phyloP scores from a whole-genome alignment of 148 eudicot species.

The Nyssa sinensis region DNA sequence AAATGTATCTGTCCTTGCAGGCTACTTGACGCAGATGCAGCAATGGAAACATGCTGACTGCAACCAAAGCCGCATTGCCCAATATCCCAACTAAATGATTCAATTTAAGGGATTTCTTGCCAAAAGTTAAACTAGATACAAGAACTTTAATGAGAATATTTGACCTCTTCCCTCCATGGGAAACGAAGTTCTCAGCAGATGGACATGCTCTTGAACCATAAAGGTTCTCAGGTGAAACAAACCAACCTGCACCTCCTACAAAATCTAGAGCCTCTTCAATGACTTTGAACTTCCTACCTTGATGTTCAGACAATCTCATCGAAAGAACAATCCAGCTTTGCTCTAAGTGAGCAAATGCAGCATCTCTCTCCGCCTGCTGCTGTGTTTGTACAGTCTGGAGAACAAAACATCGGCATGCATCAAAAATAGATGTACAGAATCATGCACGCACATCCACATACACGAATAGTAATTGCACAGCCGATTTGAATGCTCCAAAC shows the following conservation, averaged over 20 bases:
- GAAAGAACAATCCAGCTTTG: conserved; percentile 87
- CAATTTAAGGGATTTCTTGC: conserved; percentile 55
- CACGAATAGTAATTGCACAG: background rate
- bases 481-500: background rate
- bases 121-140: conserved; percentile 40
- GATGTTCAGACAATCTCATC: conserved; percentile 80
- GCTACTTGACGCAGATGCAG: conserved; percentile 67
- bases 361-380: conserved; percentile 90
- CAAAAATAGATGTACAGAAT: background rate
- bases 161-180: conserved; percentile 37
- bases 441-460: background rate
- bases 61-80: conserved; percentile 85
- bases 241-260: conserved; percentile 62
- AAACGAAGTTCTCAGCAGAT: conserved; percentile 29
- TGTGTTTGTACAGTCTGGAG: conserved; percentile 75
- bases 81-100: conserved; percentile 65
- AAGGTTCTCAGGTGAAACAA: conserved; percentile 44
- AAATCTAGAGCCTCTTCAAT: conserved; percentile 90
- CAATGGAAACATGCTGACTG: conserved; percentile 77
- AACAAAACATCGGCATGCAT: no score
- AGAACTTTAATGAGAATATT: conserved; percentile 47
- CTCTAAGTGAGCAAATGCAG: conserved; percentile 85
- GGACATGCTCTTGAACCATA: conserved; percentile 38
- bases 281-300: conserved; percentile 73
- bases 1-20: conserved; percentile 28